Evolutionary conservation across 225 moss, liverwort and hornwort genomes (phyloP), one percentile per base, ranked within the genome.

Genomic region (Rhytidiadelphus loreus): DNA sequence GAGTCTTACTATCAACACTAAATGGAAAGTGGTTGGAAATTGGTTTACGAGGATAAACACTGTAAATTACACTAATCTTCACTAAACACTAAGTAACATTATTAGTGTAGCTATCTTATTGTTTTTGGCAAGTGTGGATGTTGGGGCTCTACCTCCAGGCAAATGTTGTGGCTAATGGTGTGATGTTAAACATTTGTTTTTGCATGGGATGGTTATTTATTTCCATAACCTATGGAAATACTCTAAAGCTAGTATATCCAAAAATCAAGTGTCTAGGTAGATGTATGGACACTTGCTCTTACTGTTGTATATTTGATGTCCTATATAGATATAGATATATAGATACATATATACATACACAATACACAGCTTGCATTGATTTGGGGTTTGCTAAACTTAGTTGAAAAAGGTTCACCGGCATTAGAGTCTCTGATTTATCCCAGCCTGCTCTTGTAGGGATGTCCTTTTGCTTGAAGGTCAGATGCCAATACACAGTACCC

Each of bases 61-160:
- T n/a, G n/a, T n/a, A n/a, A n/a, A n/a, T n/a, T n/a, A n/a, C n/a
- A n/a, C n/a, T n/a, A n/a, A n/a, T n/a, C n/a, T n/a, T n/a, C n/a
- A n/a, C n/a, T n/a, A n/a, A n/a, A n/a, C n/a, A n/a, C n/a, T n/a
- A n/a, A n/a, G n/a, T n/a, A n/a, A n/a, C n/a, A n/a, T n/a, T n/a
- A n/a, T n/a, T n/a, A n/a, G n/a, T n/a, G n/a, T n/a, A 0, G 4
- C 30, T 30, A 69, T 30, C 30, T 48, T 20, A 1, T 48, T 74
- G 48, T 74, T 32, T 18, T 32, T 6, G 4, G 2, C 20, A 21
- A 48, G 20, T 0, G 0, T 74, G 0, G 21, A 32, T 21, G 20
- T 50, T 0, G 2, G 1, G 12, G 32, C 44, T 7, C 1, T 3
- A 1, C 0, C 3, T 26, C 5, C 1, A 2, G 9, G 16, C 26